Conservation (phyloP, 352 stramenopile genomes). For the Pythium dissimile region DNA sequence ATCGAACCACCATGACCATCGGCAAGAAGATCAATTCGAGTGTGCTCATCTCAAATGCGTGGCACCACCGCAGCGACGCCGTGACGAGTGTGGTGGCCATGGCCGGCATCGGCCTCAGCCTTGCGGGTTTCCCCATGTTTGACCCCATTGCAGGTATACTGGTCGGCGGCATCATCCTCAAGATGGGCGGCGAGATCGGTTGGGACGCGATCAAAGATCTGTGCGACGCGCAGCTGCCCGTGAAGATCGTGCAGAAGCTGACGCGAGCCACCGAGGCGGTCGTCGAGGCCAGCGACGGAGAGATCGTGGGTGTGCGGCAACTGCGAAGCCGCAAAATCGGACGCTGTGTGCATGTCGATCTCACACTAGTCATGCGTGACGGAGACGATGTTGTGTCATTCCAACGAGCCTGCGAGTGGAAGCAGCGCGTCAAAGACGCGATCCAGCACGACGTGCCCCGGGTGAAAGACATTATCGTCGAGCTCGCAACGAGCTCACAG, state of each 20-base stretch:
- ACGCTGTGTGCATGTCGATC: constrained; percentile 53
- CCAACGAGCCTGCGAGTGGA: constrained; percentile 47
- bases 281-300: constrained; percentile 34
- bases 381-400: constrained; percentile 24
- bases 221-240: constrained; percentile 54
- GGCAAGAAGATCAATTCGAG: constrained; percentile 88
- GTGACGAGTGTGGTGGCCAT: constrained; percentile 79
- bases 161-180: constrained; percentile 71
- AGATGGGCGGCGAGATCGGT: constrained; percentile 73
- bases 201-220: constrained; percentile 56
- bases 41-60: constrained; percentile 95
- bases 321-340: constrained; percentile 58
- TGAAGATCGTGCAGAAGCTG: constrained; percentile 34
- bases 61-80: constrained; percentile 90
- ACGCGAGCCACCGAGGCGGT: constrained; percentile 34
- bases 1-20: constrained; percentile 88
- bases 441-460: constrained; percentile 43
- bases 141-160: constrained; percentile 66
- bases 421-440: constrained; percentile 46
- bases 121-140: constrained; percentile 58
- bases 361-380: constrained; percentile 45
- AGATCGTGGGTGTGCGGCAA: constrained; percentile 41
- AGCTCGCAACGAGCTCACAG: constrained; percentile 38
- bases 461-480: constrained; percentile 63
- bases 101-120: constrained; percentile 56